Evolutionary conservation across 2,329 filamentous ascomycete genomes (phyloP).

Genomic region (Volutella citrinella): DNA sequence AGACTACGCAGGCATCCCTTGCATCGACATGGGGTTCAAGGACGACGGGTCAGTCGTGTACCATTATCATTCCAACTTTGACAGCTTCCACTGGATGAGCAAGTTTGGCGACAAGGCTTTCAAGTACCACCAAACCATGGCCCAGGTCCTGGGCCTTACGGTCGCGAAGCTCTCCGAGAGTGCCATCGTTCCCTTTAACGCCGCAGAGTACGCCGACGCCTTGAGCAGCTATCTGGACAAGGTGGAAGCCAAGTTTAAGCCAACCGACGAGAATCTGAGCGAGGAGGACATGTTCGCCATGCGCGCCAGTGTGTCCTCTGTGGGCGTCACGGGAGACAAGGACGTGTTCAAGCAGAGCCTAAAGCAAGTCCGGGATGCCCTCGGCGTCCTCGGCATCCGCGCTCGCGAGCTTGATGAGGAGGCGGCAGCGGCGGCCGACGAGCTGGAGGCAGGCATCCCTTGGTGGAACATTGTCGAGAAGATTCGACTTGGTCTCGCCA

Average conservation of each 20-base stretch:
- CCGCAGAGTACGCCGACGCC: constrained; percentile 60
- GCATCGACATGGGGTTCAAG: constrained; percentile 61
- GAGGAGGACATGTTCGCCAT: constrained; percentile 30
- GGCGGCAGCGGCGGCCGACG: constrained; percentile 39
- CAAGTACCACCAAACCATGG: constrained; percentile 63
- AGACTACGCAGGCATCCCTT: constrained; percentile 66
- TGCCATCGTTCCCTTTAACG: constrained; percentile 61
- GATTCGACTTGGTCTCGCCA: constrained; percentile 58
- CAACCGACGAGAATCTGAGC: constrained; percentile 16
- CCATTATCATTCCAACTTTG: constrained; percentile 90
- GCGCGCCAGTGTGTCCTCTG: constrained; percentile 23
- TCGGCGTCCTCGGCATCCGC: constrained; percentile 35
- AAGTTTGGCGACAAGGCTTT: constrained; percentile 70
- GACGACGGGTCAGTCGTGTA: constrained; percentile 54
- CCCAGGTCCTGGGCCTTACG: constrained; percentile 62
- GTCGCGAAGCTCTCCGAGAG: constrained; percentile 60
- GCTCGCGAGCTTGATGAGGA: constrained; percentile 44
- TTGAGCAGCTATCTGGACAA: constrained; percentile 51
- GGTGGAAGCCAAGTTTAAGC: constrained; percentile 47
- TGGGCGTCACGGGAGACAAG: constrained; percentile 31
- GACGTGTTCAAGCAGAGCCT: constrained; percentile 40
- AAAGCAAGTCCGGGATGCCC: constrained; percentile 34
- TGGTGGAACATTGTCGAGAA: constrained; percentile 78
- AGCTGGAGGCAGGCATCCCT: constrained; percentile 55
- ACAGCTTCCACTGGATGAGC: constrained; percentile 87